Conservation (phyloP, 2,329 filamentous ascomycete genomes). For the Berkeleyomyces basicola region DNA sequence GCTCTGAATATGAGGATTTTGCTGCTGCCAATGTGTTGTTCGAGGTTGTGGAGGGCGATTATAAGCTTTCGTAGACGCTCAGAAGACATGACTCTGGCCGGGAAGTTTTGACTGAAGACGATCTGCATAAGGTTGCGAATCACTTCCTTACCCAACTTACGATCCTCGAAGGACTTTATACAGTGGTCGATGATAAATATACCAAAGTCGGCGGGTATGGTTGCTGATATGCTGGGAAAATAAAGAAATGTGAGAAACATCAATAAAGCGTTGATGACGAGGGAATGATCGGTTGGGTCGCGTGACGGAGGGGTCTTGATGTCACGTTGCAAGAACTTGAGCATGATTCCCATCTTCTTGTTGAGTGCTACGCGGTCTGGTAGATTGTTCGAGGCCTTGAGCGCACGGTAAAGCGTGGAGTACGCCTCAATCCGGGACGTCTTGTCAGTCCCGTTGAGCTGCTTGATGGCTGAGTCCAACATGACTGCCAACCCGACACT, state of each 20-base stretch:
- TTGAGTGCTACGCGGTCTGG: constrained; percentile 58
- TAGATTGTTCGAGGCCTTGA: constrained; percentile 69
- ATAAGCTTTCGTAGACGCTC: constrained; percentile 57
- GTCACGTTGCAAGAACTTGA: constrained; percentile 73
- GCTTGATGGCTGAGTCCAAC: constrained; percentile 69
- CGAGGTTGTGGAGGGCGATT: constrained; percentile 51
- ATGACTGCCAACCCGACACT: constrained; percentile 43
- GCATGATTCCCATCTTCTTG: constrained; percentile 59
- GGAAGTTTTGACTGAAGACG: constrained; percentile 65
- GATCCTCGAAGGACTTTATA: constrained; percentile 55
- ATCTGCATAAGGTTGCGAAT: constrained; percentile 66
- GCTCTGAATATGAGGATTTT: constrained; percentile 64
- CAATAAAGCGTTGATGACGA: constrained; percentile 62
- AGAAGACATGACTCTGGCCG: constrained; percentile 53
- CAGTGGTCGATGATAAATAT: constrained; percentile 67
- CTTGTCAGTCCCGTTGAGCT: constrained; percentile 59
- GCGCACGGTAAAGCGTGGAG: constrained; percentile 54
- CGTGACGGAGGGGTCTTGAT: constrained; percentile 43
- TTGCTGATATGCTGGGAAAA: constrained; percentile 51
- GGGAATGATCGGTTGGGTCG: constrained; percentile 44
- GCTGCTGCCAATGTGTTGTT: constrained; percentile 59
- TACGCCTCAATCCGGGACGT: constrained; percentile 73
- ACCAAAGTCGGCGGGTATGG: constrained; percentile 62
- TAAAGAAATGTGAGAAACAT: constrained; percentile 63
- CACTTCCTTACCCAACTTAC: constrained; percentile 55